Percentiles rank a stretch among this genome's conserved stretches.
phyloP scores from a whole-genome alignment of 306 rosid genomes.

The Quercus aquifolioides region DNA sequence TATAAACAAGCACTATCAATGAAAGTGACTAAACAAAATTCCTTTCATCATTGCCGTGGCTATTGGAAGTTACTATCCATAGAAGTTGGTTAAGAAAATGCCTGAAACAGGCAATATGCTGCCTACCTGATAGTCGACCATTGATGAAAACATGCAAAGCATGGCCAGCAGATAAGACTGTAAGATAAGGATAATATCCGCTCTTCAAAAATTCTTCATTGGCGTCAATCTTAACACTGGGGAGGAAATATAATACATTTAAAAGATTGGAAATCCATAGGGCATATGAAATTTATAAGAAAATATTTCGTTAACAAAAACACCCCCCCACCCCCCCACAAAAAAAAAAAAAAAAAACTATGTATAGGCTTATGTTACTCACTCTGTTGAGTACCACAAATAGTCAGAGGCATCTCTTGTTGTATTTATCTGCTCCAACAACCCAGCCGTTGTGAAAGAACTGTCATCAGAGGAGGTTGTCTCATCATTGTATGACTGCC shows the following conservation, averaged over 20 bases:
- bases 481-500: slow-evolving; percentile 84
- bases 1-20: neutral
- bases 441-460: slow-evolving; percentile 67
- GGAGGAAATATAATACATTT: slow-evolving; percentile 11
- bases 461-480: slow-evolving; percentile 62
- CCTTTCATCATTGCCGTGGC: neutral
- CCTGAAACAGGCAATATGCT: neutral
- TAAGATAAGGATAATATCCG: slow-evolving; percentile 68
- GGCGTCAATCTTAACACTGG: slow-evolving; percentile 72
- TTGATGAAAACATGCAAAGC: slow-evolving; percentile 91
- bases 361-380: slow-evolving; percentile 37
- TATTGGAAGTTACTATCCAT: neutral
- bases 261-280: neutral
- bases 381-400: slow-evolving; percentile 99
- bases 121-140: slow-evolving; percentile 72
- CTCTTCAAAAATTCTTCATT: slow-evolving; percentile 70
- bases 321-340: too few species aligned
- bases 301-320: neutral
- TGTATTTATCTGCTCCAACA: slow-evolving; percentile 90
- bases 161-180: slow-evolving; percentile 89
- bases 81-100: neutral
- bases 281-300: neutral
- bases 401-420: slow-evolving; percentile 91
- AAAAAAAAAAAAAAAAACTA: neutral
- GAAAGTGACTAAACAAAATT: neutral